Percentiles rank a stretch among this genome's conserved stretches.
phyloP scores from a whole-genome alignment of 305 asterid genomes.

The Ajuga reptans region DNA sequence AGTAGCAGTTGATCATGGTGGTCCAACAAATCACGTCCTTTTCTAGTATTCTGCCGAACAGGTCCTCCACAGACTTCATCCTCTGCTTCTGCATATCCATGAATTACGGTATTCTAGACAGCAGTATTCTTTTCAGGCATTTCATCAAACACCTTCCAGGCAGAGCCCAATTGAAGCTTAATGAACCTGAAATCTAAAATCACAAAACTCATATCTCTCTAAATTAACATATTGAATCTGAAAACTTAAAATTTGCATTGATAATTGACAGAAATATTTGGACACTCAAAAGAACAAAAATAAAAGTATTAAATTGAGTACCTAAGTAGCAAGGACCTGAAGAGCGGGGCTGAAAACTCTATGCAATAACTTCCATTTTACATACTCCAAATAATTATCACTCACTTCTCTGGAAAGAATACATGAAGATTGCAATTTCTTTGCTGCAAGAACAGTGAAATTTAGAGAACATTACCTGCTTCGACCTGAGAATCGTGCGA shows the following conservation, averaged over 20 bases:
- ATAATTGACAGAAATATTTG: background rate
- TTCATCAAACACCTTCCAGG: slow-evolving; percentile 41
- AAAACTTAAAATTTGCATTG: slow-evolving; percentile 3
- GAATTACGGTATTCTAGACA: slow-evolving; percentile 51
- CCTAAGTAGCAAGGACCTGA: slow-evolving; percentile 97
- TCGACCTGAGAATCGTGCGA: too few relatives aligned
- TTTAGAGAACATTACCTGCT: too few relatives aligned
- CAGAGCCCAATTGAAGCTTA: slow-evolving; percentile 26
- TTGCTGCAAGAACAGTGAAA: too few relatives aligned
- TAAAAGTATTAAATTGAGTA: slow-evolving; percentile 6
- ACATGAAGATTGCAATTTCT: too few relatives aligned
- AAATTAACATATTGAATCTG: background rate
- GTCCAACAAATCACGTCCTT: slow-evolving; percentile 67
- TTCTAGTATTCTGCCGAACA: slow-evolving; percentile 36
- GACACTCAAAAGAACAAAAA: background rate
- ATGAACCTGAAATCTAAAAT: background rate
- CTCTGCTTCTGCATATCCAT: slow-evolving; percentile 47
- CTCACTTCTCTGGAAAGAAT: slow-evolving; percentile 66
- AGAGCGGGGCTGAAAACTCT: slow-evolving; percentile 87
- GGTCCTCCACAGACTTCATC: slow-evolving; percentile 45
- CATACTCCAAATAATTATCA: slow-evolving; percentile 68
- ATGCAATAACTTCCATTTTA: slow-evolving; percentile 91
- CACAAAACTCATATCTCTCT: background rate
- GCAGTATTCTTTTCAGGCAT: slow-evolving; percentile 46
- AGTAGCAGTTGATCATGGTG: slow-evolving; percentile 56